Conservation (phyloP, 805 yeast genomes). For the Ogataea pini region DNA sequence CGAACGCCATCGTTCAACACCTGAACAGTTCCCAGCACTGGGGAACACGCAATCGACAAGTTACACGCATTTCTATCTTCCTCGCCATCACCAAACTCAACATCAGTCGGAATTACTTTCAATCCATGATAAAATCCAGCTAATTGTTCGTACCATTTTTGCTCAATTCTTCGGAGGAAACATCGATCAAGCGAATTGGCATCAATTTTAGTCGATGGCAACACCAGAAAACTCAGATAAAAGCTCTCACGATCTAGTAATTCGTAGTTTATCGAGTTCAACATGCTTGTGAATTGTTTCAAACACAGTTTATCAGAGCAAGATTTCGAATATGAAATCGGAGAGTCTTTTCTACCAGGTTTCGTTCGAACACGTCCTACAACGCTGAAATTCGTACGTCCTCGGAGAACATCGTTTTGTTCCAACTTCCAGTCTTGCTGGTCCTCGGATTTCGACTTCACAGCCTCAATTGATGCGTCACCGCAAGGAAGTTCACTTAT, state of each 20-base stretch:
- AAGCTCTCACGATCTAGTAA: slow-evolving; percentile 37
- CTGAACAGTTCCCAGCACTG: slow-evolving; percentile 29
- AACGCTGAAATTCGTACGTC: slow-evolving; percentile 57
- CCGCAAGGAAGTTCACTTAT: slow-evolving; percentile 89
- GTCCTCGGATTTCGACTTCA: slow-evolving; percentile 27
- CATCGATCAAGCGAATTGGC: slow-evolving; percentile 42
- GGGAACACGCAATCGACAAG: slow-evolving; percentile 33
- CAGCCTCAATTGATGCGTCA: slow-evolving; percentile 70
- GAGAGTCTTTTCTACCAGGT: slow-evolving; percentile 87
- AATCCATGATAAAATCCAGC: slow-evolving; percentile 7
- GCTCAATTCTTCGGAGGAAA: slow-evolving; percentile 33
- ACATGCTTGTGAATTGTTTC: slow-evolving; percentile 57
- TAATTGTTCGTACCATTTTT: slow-evolving; percentile 2
- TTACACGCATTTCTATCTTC: slow-evolving; percentile 15
- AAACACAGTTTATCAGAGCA: slow-evolving; percentile 83
- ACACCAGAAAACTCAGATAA: slow-evolving; percentile 50
- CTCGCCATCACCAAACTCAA: slow-evolving; percentile 8
- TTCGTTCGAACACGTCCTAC: slow-evolving; percentile 81
- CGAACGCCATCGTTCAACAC: slow-evolving; percentile 59
- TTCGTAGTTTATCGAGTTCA: slow-evolving; percentile 45
- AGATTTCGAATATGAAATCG: slow-evolving; percentile 71
- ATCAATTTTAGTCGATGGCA: slow-evolving; percentile 39
- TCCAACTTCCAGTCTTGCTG: slow-evolving; percentile 21
- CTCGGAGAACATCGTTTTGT: slow-evolving; percentile 47
- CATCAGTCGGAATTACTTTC: slow-evolving; percentile 20